phyloP scores from a whole-genome alignment of 2,329 filamentous ascomycete genomes.

The Hypoxylon sp. region DNA sequence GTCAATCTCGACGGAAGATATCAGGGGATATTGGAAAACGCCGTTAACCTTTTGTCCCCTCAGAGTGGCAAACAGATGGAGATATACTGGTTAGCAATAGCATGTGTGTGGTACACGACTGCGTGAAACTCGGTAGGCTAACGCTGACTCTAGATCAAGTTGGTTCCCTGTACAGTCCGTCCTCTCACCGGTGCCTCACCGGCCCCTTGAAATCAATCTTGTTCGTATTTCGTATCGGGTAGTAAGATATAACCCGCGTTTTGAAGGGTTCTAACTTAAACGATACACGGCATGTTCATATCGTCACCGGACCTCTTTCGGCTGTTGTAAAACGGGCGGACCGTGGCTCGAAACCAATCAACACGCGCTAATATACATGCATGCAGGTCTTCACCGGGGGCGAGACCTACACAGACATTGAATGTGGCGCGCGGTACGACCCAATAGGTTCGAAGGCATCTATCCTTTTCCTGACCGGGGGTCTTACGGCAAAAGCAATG shows the following conservation, averaged over 20 bases:
- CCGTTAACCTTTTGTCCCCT: neutral
- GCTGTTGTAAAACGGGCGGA: neutral
- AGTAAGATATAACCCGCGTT: neutral
- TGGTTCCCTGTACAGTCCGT: neutral
- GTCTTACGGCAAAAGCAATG: neutral
- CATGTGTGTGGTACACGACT: neutral
- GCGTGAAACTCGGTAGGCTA: neutral
- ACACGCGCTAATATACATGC: neutral
- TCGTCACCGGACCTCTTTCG: neutral
- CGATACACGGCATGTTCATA: neutral
- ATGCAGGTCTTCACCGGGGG: neutral
- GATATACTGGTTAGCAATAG: neutral
- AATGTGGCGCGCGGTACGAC: neutral
- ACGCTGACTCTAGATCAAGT: neutral
- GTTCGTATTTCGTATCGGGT: constrained; percentile 2
- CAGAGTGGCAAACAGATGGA: neutral
- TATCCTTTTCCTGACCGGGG: neutral
- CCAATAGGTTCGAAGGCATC: neutral
- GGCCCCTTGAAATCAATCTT: neutral
- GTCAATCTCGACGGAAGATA: neutral
- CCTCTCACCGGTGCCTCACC: neutral
- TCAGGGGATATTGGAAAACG: neutral
- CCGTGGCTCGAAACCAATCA: neutral
- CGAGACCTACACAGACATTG: neutral
- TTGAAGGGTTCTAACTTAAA: neutral